Percentiles rank a stretch among this genome's conserved stretches.
Evolutionary conservation across 176 grass and related monocot species (phyloP).

Genomic region (Triticum turgidum): DNA sequence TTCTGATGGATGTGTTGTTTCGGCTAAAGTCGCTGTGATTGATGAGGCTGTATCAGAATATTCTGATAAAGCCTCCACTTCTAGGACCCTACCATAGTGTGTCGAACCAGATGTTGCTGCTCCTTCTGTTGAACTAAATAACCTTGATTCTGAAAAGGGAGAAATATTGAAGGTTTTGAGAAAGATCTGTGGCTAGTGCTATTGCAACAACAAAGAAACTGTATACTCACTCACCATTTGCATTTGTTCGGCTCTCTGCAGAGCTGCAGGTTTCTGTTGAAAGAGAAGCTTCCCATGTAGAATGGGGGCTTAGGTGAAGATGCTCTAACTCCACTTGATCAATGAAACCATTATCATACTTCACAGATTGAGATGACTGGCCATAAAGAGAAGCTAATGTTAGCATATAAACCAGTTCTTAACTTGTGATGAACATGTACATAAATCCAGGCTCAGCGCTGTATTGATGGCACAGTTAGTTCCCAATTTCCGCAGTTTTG

Average conservation of each 20-base stretch:
- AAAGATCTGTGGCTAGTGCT: neutral
- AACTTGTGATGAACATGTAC: neutral
- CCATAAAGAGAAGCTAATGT: slow-evolving; percentile 19
- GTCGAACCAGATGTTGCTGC: slow-evolving; percentile 37
- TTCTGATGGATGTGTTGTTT: slow-evolving; percentile 53
- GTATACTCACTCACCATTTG: slow-evolving; percentile 49
- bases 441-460: neutral
- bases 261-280: slow-evolving; percentile 84
- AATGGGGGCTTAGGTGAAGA: slow-evolving; percentile 43
- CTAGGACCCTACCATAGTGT: slow-evolving; percentile 46
- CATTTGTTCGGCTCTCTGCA: slow-evolving; percentile 71
- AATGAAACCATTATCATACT: slow-evolving; percentile 25
- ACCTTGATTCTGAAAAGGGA: slow-evolving; percentile 48
- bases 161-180: slow-evolving; percentile 27
- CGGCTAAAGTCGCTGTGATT: slow-evolving; percentile 43
- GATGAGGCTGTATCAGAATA: slow-evolving; percentile 66
- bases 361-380: slow-evolving; percentile 46
- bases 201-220: slow-evolving; percentile 18
- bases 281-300: slow-evolving; percentile 63
- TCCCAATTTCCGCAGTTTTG: neutral
- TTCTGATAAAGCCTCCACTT: slow-evolving; percentile 48
- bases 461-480: neutral
- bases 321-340: slow-evolving; percentile 42
- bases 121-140: slow-evolving; percentile 49
- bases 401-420: neutral